Base-by-base conservation (phyloP, 371 early-diverging fungal species). In the Mucor sp. region DNA sequence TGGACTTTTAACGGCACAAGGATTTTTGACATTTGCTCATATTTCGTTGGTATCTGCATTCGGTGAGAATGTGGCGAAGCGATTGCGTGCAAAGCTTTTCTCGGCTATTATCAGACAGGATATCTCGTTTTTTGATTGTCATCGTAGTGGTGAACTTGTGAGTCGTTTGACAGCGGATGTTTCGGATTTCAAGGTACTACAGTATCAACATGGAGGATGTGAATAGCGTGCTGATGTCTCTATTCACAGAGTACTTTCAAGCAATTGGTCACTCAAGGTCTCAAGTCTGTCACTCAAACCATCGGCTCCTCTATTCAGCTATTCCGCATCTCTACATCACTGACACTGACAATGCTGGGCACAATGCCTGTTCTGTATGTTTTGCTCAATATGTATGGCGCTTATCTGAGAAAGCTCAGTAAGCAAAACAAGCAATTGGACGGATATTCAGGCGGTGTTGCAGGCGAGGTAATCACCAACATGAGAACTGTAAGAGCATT, bases 401-500 rank as follows among this genome's bases (percentile, higher is more conserved):
- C 83, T n/a, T 87, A 84, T 70, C 75, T 94, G 47, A 82, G 94
- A 21, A 69, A 71, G 53, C 55, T 93, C 35, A 88, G 89, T 12
- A 82, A 82, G 47, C 43, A 71, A 1, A 82, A 84, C 3, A 80
- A 85, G 39, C 65, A 69, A 6, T 76, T 86, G 59, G 93, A 93
- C 53, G 80, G 85, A 1, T 60, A 76, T 9, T 84, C 91, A 6
- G 77, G 81, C 19, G 89, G 89, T 3, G 80, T 94, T 28, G 92
- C 90, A 3, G 86, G 87, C 3, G 94, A 94, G 74, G 89, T 85
- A 71, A 71, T 94, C 14, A 71, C 82, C 12, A 91, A 91, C 64
- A 86, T 94, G 62, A 74, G 91, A 50, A 91, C 94, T 0, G 93
- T 94, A 17, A 80, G 91, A 32, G 88, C 93, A 23, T 93, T 93